A percentile compares a stretch with the other conserved stretches of the same genome.
Evolutionary conservation across 2,329 filamentous ascomycete species (phyloP).

Genomic region (Chaetomiaceae sp.): DNA sequence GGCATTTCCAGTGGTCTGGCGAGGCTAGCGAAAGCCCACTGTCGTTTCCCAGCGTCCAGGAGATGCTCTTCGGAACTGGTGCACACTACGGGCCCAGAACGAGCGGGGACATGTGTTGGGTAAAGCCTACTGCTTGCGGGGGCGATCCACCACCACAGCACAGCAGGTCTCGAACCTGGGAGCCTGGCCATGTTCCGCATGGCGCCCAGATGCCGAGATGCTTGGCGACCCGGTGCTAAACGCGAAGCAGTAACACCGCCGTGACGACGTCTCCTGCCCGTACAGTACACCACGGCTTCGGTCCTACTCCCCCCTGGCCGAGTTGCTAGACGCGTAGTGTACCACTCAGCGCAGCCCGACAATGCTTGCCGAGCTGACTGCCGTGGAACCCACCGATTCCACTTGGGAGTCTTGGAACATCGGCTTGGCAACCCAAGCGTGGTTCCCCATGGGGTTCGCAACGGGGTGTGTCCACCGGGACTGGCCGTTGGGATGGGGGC

Average conservation of each 20-base stretch:
- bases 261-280: neutral
- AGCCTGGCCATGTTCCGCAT: no score
- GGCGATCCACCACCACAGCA: no score
- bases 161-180: no score
- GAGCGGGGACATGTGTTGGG: no score
- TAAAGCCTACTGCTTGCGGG: no score
- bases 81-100: no score
- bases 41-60: no score
- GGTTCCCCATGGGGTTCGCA: slow-evolving; percentile 13
- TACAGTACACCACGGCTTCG: neutral
- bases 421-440: neutral
- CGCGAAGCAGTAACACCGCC: slow-evolving; percentile 16
- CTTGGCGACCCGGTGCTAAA: no score
- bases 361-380: slow-evolving; percentile 12
- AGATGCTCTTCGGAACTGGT: no score
- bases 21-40: no score
- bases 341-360: neutral
- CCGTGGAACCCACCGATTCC: slow-evolving; percentile 3
- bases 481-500: neutral
- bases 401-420: neutral
- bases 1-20: no score
- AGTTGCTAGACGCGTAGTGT: neutral
- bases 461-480: neutral
- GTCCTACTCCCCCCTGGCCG: neutral
- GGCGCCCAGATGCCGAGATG: no score